Conservation (phyloP, 805 yeast species). For the Saturnispora halmiae region DNA sequence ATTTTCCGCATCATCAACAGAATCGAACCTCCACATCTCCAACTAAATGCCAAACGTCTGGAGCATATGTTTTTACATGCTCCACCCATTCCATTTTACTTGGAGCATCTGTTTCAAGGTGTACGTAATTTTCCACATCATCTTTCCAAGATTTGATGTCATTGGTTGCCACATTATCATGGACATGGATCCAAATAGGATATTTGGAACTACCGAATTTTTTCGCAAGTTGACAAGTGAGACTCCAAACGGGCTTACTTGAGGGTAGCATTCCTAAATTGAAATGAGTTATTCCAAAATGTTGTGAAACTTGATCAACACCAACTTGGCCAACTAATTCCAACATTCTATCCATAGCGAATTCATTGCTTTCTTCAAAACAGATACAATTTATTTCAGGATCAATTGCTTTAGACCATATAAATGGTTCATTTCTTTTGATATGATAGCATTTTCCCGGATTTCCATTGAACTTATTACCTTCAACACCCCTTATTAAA, state of each 20-base stretch:
- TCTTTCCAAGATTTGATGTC: constrained; percentile 31
- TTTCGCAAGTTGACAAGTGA: constrained; percentile 28
- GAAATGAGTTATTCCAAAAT: constrained; percentile 42
- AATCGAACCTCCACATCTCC: constrained; percentile 14
- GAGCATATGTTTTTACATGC: constrained; percentile 76
- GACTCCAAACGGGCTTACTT: constrained; percentile 53
- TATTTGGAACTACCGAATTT: constrained; percentile 6
- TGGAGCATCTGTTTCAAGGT: neutral
- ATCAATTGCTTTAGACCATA: constrained; percentile 18
- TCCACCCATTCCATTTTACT: constrained; percentile 36
- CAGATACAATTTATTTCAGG: constrained; percentile 32
- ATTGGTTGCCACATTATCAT: constrained; percentile 54
- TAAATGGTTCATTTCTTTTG: constrained; percentile 17
- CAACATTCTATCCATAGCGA: constrained; percentile 35
- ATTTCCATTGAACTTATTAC: constrained; percentile 32
- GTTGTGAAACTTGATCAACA: constrained; percentile 8
- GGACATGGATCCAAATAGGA: constrained; percentile 47
- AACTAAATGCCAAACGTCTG: constrained; percentile 68
- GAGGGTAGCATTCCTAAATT: constrained; percentile 76
- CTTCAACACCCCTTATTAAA: constrained; percentile 42
- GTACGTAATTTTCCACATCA: neutral
- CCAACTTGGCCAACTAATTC: constrained; percentile 13
- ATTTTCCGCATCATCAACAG: neutral
- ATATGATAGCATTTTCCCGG: too few relatives aligned
- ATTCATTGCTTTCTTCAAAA: constrained; percentile 56